Evolutionary conservation across 2,329 filamentous ascomycete species (phyloP).

Genomic region (Dactylonectria macrodidyma): DNA sequence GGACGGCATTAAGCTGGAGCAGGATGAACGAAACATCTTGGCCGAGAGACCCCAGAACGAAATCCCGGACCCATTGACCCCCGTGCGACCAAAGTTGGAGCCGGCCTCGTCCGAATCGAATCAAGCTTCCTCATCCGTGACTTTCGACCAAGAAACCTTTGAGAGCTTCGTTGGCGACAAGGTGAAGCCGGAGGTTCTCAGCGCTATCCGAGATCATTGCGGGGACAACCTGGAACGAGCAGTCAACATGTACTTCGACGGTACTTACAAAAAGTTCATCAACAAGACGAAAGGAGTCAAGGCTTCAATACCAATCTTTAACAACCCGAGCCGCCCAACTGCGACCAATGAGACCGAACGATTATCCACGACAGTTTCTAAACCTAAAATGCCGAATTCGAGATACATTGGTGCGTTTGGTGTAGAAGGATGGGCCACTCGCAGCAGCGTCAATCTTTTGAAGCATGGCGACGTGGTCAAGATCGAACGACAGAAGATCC

Average conservation of each 20-base stretch:
- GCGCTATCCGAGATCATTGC: conserved; percentile 67
- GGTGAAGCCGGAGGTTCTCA: conserved; percentile 64
- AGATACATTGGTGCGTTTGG: conserved; percentile 95
- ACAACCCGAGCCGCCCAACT: conserved; percentile 26
- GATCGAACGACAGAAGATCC: conserved; percentile 88
- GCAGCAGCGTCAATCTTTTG: conserved; percentile 82
- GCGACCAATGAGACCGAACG: conserved; percentile 27
- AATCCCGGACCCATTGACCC: conserved; percentile 24
- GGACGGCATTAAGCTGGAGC: conserved; percentile 41
- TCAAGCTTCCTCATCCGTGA: conserved; percentile 48
- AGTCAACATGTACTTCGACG: conserved; percentile 80
- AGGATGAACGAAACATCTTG: conserved; percentile 30
- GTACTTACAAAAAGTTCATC: conserved; percentile 72
- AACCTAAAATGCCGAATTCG: conserved; percentile 53
- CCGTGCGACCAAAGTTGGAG: conserved; percentile 15
- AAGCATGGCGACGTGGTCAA: conserved; percentile 86
- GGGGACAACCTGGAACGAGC: conserved; percentile 73
- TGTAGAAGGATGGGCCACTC: conserved; percentile 91
- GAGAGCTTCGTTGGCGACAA: conserved; percentile 73
- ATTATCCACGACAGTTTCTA: conserved; percentile 26
- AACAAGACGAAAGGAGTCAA: conserved; percentile 45
- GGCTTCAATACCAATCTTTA: conserved; percentile 16
- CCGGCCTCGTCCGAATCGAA: conserved; percentile 30
- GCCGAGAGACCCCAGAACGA: conserved; percentile 36
- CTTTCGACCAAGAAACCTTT: conserved; percentile 72